These are phyloP conservation scores for Serendipita vermifera DNA, from an alignment of 768 basidiomycete species.

Conservation along the genomic window DNA sequence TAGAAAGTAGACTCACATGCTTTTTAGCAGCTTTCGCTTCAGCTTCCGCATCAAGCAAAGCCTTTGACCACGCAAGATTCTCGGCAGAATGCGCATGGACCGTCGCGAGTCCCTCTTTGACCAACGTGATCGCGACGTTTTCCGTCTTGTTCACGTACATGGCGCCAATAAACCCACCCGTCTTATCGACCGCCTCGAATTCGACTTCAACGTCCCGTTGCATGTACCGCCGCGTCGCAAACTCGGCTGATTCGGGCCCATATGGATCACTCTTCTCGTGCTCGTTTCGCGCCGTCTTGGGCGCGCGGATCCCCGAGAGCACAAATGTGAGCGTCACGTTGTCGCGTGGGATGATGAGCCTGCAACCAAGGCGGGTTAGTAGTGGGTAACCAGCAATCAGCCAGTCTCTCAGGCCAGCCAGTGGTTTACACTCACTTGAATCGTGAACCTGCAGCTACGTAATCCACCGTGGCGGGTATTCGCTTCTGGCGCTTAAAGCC, in stretches of 20 bases:
- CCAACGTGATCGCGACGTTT: conserved; percentile 75
- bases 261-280: conserved; percentile 79
- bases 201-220: conserved; percentile 93
- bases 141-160: conserved; percentile 75
- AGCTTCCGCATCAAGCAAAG: conserved; percentile 73
- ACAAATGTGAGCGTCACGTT: conserved; percentile 90
- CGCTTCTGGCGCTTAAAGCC: conserved; percentile 82
- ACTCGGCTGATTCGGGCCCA: conserved; percentile 71
- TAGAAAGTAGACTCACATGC: conserved; percentile 43
- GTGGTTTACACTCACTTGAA: conserved; percentile 59
- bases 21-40: conserved; percentile 69
- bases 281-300: conserved; percentile 64
- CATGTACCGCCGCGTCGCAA: conserved; percentile 67
- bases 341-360: conserved; percentile 76
- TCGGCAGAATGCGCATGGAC: conserved; percentile 87
- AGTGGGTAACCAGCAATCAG: conserved; percentile 1
- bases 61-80: conserved; percentile 59
- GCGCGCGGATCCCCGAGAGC: conserved; percentile 81
- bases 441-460: conserved; percentile 84
- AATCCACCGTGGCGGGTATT: conserved; percentile 79
- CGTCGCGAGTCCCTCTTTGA: conserved; percentile 74
- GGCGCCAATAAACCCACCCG: conserved; percentile 87
- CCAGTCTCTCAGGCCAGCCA: conserved; percentile 1
- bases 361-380: conserved; percentile 20
- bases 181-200: conserved; percentile 81